phyloP scores from a whole-genome alignment of 768 basidiomycete species.

The Leccinum variicolor region DNA sequence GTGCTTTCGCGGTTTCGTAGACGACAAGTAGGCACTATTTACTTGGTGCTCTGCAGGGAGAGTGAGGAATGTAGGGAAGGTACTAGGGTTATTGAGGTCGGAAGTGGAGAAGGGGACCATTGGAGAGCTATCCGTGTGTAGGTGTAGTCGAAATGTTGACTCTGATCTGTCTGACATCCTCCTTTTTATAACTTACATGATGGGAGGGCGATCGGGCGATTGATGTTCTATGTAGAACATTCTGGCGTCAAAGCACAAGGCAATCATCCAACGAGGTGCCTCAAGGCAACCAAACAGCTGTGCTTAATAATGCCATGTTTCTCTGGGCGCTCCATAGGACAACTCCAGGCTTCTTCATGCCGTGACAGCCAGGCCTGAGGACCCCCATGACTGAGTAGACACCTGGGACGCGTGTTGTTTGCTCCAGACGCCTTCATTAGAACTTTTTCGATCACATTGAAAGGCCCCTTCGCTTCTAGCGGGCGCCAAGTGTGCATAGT shows the following conservation, averaged over 20 bases:
- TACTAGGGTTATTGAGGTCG: constrained; percentile 22
- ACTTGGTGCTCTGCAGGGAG: constrained; percentile 24
- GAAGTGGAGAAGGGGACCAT: constrained; percentile 22
- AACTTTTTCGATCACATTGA: background rate
- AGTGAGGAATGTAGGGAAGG: constrained; percentile 23
- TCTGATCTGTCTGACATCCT: background rate
- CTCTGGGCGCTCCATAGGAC: constrained; percentile 1
- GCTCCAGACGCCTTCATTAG: constrained; percentile 3
- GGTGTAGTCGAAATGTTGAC: background rate
- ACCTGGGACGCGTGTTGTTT: background rate
- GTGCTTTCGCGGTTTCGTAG: constrained; percentile 25
- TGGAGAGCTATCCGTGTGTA: constrained; percentile 3
- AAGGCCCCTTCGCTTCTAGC: background rate
- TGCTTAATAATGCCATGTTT: background rate
- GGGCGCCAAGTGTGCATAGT: background rate
- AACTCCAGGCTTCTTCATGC: constrained; percentile 2
- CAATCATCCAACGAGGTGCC: background rate
- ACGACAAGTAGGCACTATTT: constrained; percentile 18
- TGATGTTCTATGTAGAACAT: background rate
- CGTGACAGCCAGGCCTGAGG: constrained; percentile 5
- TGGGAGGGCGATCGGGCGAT: constrained; percentile 1
- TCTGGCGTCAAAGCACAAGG: background rate
- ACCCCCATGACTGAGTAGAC: background rate
- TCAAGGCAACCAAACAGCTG: background rate
- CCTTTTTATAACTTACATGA: constrained; percentile 13